Percentiles rank a stretch among this genome's conserved stretches.
Evolutionary conservation across 179 eudicot species (phyloP).

Genomic region (Spinacia oleracea): DNA sequence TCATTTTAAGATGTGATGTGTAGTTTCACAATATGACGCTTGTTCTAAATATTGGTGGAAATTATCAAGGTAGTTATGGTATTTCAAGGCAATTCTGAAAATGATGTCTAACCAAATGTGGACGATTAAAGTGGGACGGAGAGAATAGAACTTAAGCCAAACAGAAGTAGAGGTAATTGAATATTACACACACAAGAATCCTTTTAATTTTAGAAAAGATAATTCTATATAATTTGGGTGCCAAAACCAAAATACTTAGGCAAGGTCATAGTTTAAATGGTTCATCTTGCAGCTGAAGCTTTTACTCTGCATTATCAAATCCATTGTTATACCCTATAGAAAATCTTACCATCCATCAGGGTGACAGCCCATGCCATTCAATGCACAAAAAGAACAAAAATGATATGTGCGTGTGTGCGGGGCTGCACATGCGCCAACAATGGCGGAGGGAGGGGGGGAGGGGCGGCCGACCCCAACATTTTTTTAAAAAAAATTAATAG

Average conservation of each 20-base stretch:
- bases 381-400: neutral
- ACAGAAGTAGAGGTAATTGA: neutral
- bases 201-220: neutral
- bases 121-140: neutral
- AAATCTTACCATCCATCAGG: neutral
- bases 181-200: neutral
- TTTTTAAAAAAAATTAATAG: no score
- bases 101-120: neutral
- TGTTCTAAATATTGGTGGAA: neutral
- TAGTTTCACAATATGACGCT: neutral
- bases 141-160: neutral
- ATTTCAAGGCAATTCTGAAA: neutral
- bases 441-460: no score
- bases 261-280: neutral
- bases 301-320: neutral
- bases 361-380: neutral
- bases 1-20: neutral
- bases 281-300: neutral
- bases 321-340: neutral
- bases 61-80: neutral
- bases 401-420: no score
- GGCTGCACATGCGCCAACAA: no score
- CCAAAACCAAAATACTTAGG: neutral
- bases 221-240: neutral
- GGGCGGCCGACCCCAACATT: no score